Evolutionary conservation across 2,329 filamentous ascomycete genomes (phyloP).

Genomic region (Colletotrichum coccodes): DNA sequence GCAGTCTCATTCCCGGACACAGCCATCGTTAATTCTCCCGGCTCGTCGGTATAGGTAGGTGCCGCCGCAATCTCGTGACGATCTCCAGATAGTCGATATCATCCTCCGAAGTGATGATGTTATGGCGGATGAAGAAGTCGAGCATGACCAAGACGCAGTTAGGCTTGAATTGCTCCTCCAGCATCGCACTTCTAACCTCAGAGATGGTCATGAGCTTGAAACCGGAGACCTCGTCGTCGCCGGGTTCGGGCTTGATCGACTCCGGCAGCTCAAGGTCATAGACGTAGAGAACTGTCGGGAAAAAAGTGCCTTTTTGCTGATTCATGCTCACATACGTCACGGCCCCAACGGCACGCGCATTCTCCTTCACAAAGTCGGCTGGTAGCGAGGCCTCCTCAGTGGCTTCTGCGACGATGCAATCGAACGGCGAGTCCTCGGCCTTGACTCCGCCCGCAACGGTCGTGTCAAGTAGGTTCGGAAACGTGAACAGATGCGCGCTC

Average conservation of each 20-base stretch:
- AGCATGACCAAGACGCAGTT: conserved; percentile 83
- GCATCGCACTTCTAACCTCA: conserved; percentile 70
- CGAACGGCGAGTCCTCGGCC: conserved; percentile 71
- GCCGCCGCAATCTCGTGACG: conserved; percentile 53
- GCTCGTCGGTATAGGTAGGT: conserved; percentile 51
- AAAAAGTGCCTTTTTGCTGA: conserved; percentile 31
- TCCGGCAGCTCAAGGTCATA: conserved; percentile 77
- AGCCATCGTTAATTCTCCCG: neutral
- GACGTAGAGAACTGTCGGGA: conserved; percentile 65
- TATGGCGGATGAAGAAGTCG: conserved; percentile 85
- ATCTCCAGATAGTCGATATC: conserved; percentile 81
- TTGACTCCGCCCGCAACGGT: conserved; percentile 83
- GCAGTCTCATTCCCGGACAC: too few relatives aligned
- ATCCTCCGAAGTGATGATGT: conserved; percentile 76
- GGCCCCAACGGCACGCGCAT: conserved; percentile 41
- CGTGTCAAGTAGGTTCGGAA: conserved; percentile 80
- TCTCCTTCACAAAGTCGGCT: conserved; percentile 37
- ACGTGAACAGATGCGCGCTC: conserved; percentile 74
- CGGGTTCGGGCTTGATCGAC: conserved; percentile 70
- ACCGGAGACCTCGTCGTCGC: conserved; percentile 81
- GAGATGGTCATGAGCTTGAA: conserved; percentile 75
- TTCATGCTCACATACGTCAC: conserved; percentile 42
- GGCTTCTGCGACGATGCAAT: conserved; percentile 77
- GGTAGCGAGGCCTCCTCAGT: conserved; percentile 73
- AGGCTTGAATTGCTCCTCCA: conserved; percentile 81